Evolutionary conservation across 2,329 filamentous ascomycete genomes (phyloP).

Genomic region (Arthrinium puccinioides): DNA sequence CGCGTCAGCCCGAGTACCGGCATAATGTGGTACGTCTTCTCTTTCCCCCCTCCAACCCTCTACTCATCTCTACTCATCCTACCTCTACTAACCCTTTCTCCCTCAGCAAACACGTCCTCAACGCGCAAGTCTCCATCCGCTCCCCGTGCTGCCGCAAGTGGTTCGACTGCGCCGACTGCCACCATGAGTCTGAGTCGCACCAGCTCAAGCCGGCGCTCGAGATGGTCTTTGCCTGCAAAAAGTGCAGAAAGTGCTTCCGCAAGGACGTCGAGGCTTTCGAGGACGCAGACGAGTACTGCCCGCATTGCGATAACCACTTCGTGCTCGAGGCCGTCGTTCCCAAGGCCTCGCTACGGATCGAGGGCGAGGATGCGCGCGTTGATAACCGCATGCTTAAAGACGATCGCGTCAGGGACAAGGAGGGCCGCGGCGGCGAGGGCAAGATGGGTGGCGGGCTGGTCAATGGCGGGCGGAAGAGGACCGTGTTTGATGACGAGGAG

Average conservation of each 20-base stretch:
- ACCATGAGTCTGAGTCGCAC: slow-evolving; percentile 74
- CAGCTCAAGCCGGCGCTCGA: slow-evolving; percentile 69
- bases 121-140: slow-evolving; percentile 93
- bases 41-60: too few relatives aligned
- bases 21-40: too few relatives aligned
- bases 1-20: too few relatives aligned
- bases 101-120: slow-evolving; percentile 92
- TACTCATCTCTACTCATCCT: too few relatives aligned
- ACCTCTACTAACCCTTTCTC: too few relatives aligned
- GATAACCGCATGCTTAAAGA: slow-evolving; percentile 92
- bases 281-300: slow-evolving; percentile 97
- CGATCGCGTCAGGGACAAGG: slow-evolving; percentile 66
- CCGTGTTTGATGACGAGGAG: slow-evolving; percentile 70
- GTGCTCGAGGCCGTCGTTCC: slow-evolving; percentile 83
- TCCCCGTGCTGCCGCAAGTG: slow-evolving; percentile 95
- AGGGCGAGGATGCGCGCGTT: slow-evolving; percentile 82
- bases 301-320: slow-evolving; percentile 98
- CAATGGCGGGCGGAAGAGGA: too few relatives aligned
- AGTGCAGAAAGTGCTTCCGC: slow-evolving; percentile 96
- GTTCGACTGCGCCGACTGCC: slow-evolving; percentile 98
- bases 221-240: slow-evolving; percentile 96
- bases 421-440: slow-evolving; percentile 25
- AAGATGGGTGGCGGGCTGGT: too few relatives aligned
- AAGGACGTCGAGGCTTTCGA: slow-evolving; percentile 91
- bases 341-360: slow-evolving; percentile 74